These are phyloP conservation scores for Penicillium nucicola DNA, from an alignment of 495 filamentous ascomycete species.

Conservation along the genomic window DNA sequence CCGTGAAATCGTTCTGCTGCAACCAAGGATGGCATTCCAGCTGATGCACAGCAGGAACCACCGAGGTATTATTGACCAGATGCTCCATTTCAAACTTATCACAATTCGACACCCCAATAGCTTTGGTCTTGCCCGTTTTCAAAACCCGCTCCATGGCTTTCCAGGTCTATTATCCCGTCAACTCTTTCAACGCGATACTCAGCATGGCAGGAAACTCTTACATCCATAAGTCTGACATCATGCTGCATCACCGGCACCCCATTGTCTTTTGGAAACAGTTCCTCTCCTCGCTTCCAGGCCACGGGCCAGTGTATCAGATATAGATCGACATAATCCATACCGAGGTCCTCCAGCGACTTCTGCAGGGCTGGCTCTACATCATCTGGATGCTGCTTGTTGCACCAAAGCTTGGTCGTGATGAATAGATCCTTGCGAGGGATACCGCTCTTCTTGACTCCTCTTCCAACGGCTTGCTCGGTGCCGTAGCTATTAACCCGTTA, in stretches of 20 bases:
- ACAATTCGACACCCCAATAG: slow-evolving; percentile 80
- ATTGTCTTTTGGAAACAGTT: slow-evolving; percentile 42
- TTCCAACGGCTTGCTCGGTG: slow-evolving; percentile 51
- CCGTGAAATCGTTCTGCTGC: slow-evolving; percentile 55
- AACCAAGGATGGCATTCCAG: slow-evolving; percentile 61
- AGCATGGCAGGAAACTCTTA: slow-evolving; percentile 19
- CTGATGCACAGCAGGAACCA: slow-evolving; percentile 66
- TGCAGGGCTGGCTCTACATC: slow-evolving; percentile 58
- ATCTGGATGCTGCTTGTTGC: slow-evolving; percentile 61
- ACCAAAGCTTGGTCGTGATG: slow-evolving; percentile 72
- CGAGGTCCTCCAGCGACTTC: slow-evolving; percentile 58
- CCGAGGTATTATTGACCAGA: slow-evolving; percentile 55
- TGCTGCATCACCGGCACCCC: slow-evolving; percentile 40
- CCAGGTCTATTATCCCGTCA: slow-evolving; percentile 47
- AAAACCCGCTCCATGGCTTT: slow-evolving; percentile 62
- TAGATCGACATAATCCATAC: slow-evolving; percentile 65
- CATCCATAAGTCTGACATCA: slow-evolving; percentile 49
- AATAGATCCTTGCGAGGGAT: slow-evolving; percentile 61
- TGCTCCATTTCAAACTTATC: slow-evolving; percentile 64
- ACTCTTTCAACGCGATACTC: background rate
- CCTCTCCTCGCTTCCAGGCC: slow-evolving; percentile 42
- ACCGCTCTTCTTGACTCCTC: slow-evolving; percentile 53
- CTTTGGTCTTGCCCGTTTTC: slow-evolving; percentile 53
- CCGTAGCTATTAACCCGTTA: slow-evolving; percentile 38
- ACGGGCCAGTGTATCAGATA: slow-evolving; percentile 70